Evolutionary conservation across 495 filamentous ascomycete genomes (phyloP), one percentile per base, ranked within the genome.

Genomic region (Penicillium odoratum): DNA sequence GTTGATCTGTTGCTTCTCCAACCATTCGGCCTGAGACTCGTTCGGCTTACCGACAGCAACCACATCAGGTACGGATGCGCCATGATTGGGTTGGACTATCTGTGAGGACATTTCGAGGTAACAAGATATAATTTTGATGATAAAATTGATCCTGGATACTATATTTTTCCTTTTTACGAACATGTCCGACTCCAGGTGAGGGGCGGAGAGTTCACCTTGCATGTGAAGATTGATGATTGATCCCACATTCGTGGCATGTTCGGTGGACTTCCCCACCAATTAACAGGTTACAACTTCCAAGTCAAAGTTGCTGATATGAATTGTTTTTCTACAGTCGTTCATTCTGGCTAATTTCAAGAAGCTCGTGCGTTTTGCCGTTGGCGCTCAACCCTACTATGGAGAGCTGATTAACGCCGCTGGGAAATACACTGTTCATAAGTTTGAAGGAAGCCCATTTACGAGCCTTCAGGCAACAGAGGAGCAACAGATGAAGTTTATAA

Each of bases 41-140:
- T 67, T 43, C 5, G 62, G 59, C 11, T 58, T 34, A 49, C 68
- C 64, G 5, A 68, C 65, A 4, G 70, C 73, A n/a, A 63, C 62
- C 18, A 60, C 61, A 48, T 78, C 73, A 4, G 67, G 60, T 28
- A 74, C 49, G 0, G 71, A 69, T 15, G 58, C 51, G 45, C 74
- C 74, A 8, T 59, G 61, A 55, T 74, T 74, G 7, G 72, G 48
- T 11, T 45, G 28, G 18, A 57, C 26, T 21, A n/a, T 25, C 7
- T 44, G 10, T 8, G 7, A 28, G 21, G 55, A 7, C 48, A 51
- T 51, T n/a, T 33, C n/a, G 26, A 16, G 9, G 26, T 8, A 3
- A 3, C 3, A 7, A 9, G 4, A 46, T 26, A 46, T 10, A 3
- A 21, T 4, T 2, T 26, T 8, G 2, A 46, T 46, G 8, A 28